Evolutionary conservation across 768 basidiomycete species (phyloP).

Genomic region (Suillus clintonianus): DNA sequence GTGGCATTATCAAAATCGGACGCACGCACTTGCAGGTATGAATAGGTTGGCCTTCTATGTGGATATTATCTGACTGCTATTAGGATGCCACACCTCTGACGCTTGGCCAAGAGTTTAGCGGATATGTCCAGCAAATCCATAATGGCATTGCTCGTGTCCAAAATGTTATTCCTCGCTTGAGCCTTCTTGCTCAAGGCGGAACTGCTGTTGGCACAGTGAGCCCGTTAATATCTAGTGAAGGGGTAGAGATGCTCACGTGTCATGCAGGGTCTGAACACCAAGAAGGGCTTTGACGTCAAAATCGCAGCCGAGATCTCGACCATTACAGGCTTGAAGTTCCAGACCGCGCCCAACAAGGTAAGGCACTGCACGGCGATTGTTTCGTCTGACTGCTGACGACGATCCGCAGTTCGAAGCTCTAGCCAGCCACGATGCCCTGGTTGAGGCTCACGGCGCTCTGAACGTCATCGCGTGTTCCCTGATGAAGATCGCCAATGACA

Average conservation of each 20-base stretch:
- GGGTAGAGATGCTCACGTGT: slow-evolving; percentile 8
- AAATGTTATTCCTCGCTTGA: slow-evolving; percentile 80
- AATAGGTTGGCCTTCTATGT: not conserved
- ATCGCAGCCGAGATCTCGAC: slow-evolving; percentile 90
- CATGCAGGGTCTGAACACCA: slow-evolving; percentile 90
- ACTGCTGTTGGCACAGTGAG: slow-evolving; percentile 97
- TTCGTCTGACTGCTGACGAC: not conserved
- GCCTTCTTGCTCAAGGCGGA: slow-evolving; percentile 92
- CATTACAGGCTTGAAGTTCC: slow-evolving; percentile 86
- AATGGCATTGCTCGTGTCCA: slow-evolving; percentile 89
- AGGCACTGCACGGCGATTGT: slow-evolving; percentile 9
- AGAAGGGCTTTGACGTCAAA: slow-evolving; percentile 93
- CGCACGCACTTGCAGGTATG: slow-evolving; percentile 89
- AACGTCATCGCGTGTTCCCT: slow-evolving; percentile 95
- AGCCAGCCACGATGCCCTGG: slow-evolving; percentile 96
- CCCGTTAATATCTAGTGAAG: not conserved
- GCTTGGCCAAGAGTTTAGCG: slow-evolving; percentile 97
- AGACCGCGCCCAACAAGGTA: slow-evolving; percentile 98
- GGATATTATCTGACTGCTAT: slow-evolving; percentile 5
- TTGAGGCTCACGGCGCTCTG: slow-evolving; percentile 95
- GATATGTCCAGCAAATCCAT: slow-evolving; percentile 92
- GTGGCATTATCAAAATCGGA: slow-evolving; percentile 96
- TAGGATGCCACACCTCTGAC: slow-evolving; percentile 98
- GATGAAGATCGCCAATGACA: slow-evolving; percentile 99
- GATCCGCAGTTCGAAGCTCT: slow-evolving; percentile 86